Conservation (phyloP, 306 rosid genomes). For the Acmispon strigosus region DNA sequence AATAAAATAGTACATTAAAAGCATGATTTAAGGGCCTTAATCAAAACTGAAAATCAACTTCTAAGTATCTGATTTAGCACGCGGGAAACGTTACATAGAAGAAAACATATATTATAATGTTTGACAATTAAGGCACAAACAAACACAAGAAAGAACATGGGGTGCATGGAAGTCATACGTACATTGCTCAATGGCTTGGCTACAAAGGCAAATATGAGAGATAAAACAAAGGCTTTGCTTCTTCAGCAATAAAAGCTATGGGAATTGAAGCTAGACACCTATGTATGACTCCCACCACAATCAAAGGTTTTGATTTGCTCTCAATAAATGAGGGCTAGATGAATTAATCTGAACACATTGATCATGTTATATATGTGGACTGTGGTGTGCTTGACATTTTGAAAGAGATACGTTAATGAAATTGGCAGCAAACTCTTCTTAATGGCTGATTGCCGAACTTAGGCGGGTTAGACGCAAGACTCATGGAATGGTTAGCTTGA, state of each 20-base stretch:
- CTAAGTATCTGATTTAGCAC: background rate
- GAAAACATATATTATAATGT: background rate
- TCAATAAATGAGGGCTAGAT: conserved; percentile 14
- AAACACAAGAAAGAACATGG: conserved; percentile 29
- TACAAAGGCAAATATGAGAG: conserved; percentile 25
- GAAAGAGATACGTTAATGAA: conserved; percentile 44
- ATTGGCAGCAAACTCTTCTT: conserved; percentile 23
- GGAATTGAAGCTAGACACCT: background rate
- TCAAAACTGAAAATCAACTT: conserved; percentile 24
- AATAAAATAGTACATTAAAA: background rate
- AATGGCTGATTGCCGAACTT: conserved; percentile 59
- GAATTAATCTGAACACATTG: background rate
- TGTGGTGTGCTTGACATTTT: conserved; percentile 33
- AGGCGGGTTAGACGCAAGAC: conserved; percentile 40
- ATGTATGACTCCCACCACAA: conserved; percentile 23
- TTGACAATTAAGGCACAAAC: conserved; percentile 1
- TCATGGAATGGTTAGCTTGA: conserved; percentile 22
- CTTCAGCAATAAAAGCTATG: conserved; percentile 45
- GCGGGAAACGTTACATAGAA: background rate
- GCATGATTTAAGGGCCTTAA: background rate
- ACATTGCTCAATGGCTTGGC: conserved; percentile 33
- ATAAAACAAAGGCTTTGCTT: conserved; percentile 38
- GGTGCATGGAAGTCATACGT: conserved; percentile 13
- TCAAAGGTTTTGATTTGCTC: conserved; percentile 1
- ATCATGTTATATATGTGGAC: background rate